Percentiles rank a stretch among this genome's conserved stretches.
Evolutionary conservation across 495 filamentous ascomycete genomes (phyloP).

Genomic region (Viridothelium virens): DNA sequence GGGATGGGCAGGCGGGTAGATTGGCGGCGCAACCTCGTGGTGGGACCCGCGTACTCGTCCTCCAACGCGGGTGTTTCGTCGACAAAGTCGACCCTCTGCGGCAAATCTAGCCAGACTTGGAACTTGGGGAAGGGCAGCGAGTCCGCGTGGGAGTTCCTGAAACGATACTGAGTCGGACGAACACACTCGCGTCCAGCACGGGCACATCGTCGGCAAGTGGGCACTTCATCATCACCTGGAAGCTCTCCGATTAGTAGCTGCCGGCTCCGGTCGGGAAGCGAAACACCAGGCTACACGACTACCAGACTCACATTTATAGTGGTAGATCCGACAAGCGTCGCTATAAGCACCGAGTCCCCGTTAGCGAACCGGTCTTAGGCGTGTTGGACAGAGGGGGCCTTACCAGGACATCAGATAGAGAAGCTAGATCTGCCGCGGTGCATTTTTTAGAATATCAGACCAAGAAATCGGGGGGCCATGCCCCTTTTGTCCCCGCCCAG

Average conservation of each 20-base stretch:
- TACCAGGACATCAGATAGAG: conserved; percentile 9
- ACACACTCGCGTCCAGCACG: not conserved
- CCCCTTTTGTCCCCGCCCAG: conserved; percentile 11
- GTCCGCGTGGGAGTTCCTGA: not conserved
- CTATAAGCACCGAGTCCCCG: not conserved
- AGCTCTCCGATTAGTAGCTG: not conserved
- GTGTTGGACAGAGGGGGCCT: not conserved
- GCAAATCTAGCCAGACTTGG: conserved; percentile 3
- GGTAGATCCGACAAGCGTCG: conserved; percentile 9
- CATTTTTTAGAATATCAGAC: not conserved
- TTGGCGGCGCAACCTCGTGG: not conserved
- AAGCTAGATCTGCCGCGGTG: not conserved
- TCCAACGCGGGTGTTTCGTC: conserved; percentile 4
- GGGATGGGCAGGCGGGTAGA: not conserved
- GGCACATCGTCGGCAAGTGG: not conserved
- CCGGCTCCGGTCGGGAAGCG: not conserved
- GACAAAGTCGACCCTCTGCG: not conserved
- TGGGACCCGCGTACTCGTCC: conserved; percentile 4
- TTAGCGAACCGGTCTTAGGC: not conserved
- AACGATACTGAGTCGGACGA: conserved; percentile 6
- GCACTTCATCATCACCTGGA: conserved; percentile 6
- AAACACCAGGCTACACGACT: not conserved
- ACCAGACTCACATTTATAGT: conserved; percentile 10
- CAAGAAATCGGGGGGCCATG: conserved; percentile 10
- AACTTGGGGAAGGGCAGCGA: not conserved